phyloP scores from a whole-genome alignment of 257 asterid species.

The Solanum chmielewskii region DNA sequence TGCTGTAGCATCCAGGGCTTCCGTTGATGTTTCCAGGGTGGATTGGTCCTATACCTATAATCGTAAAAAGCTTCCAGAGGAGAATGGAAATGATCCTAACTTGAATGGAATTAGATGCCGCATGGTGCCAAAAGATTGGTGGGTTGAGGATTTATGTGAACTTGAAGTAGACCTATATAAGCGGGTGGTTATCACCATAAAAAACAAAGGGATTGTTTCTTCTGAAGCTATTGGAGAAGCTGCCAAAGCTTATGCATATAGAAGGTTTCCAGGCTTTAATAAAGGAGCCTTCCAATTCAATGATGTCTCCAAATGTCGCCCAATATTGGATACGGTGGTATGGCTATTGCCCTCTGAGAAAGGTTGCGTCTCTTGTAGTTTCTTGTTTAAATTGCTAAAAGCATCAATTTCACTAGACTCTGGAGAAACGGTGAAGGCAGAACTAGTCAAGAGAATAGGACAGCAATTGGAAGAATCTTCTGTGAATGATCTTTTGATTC shows the following conservation, averaged over 20 bases:
- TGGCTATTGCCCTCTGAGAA: conserved; percentile 74
- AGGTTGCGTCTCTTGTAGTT: conserved; percentile 66
- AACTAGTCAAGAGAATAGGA: conserved; percentile 59
- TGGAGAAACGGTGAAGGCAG: conserved; percentile 41
- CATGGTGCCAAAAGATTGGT: conserved; percentile 78
- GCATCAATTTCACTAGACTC: conserved; percentile 59
- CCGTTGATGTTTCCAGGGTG: conserved; percentile 63
- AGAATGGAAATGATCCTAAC: conserved; percentile 49
- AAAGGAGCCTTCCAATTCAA: conserved; percentile 37
- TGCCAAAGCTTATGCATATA: conserved; percentile 68
- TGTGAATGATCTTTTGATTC: conserved; percentile 63
- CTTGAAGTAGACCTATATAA: conserved; percentile 72
- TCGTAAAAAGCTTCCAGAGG: conserved; percentile 65
- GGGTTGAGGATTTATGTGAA: conserved; percentile 89
- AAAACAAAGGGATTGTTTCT: conserved; percentile 38
- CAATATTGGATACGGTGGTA: conserved; percentile 53
- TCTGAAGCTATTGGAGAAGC: conserved; percentile 83
- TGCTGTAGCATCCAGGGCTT: conserved; percentile 71
- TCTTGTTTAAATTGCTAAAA: conserved; percentile 74
- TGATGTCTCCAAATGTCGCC: conserved; percentile 40
- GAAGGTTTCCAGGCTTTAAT: conserved; percentile 55
- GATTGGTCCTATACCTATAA: conserved; percentile 88
- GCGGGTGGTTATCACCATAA: conserved; percentile 41
- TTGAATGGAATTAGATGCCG: conserved; percentile 55
- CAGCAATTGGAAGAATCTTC: conserved; percentile 89